Evolutionary conservation across 805 yeast species (phyloP), one percentile per base, ranked within the genome.

Genomic region (Tetrapisispora fleetii): DNA sequence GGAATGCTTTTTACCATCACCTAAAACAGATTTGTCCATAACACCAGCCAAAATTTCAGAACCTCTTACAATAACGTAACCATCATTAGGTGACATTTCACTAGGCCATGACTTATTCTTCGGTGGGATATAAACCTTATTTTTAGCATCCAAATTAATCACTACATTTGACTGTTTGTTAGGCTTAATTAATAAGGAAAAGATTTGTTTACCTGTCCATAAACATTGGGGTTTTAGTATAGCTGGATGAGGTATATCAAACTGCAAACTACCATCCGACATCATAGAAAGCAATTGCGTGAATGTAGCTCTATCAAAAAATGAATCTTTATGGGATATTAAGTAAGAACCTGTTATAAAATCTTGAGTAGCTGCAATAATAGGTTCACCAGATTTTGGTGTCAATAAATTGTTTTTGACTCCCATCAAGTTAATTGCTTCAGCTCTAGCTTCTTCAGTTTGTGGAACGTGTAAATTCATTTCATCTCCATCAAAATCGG

Each of bases 401-500:
- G 99, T 93, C 57, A 93, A 76, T 54, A 93, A 72, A 64, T 93
- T 93, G 63, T 90, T 85, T 60, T 93, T 93, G 39, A 93, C 99
- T 48, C 98, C 99, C 99, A 93, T 93, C 62, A 93, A 75, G 60
- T 85, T 86, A 68, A 91, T 88, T n/a, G 99, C 99, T 67, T 93
- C 99, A 0, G 98, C 95, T 55, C 99, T 74, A 1, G 99, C 98
- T 68, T 93, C 99, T 69, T 93, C 98, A 1, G 98, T 93, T 67
- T 93, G 99, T 1, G 99, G 99, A 42, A 93, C 99, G 64, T 93
- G 99, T 62, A 93, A 74, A 67, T 93, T 93, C 99, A 93, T 93
- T 68, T 93, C 99, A 70, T 93, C 99, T 69, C 99, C 99, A 68
- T 93, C 99, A 65, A 93, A 93, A 77, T 93, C 99, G 37, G 99